These are phyloP conservation scores for Aspergillus sp. DNA, from an alignment of 2,329 filamentous ascomycete genomes.

Conservation along the genomic window DNA sequence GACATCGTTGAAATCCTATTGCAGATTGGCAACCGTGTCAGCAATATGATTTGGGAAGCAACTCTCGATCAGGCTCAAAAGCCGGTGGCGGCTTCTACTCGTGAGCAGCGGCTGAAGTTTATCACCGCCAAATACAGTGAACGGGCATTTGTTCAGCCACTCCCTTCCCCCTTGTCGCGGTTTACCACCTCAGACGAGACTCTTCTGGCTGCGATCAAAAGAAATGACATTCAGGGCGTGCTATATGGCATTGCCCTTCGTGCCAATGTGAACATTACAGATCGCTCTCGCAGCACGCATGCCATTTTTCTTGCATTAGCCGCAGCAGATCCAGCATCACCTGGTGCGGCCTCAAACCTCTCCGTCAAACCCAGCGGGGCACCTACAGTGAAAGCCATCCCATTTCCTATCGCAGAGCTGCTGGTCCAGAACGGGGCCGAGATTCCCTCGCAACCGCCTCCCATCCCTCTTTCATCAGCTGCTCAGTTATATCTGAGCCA, in stretches of 20 bases:
- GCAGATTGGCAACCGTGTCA: constrained; percentile 88
- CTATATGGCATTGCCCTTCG: constrained; percentile 84
- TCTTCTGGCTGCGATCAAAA: constrained; percentile 88
- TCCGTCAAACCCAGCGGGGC: constrained; percentile 34
- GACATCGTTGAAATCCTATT: constrained; percentile 95
- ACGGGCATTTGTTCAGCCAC: constrained; percentile 73
- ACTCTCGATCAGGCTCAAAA: constrained; percentile 74
- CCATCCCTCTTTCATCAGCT: constrained; percentile 78
- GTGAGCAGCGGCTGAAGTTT: constrained; percentile 89
- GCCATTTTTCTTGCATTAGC: constrained; percentile 88
- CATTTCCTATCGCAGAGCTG: constrained; percentile 88
- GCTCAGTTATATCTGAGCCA: constrained; percentile 85
- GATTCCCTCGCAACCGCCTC: constrained; percentile 72
- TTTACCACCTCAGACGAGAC: constrained; percentile 83
- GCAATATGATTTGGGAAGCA: constrained; percentile 96
- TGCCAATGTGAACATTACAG: constrained; percentile 82
- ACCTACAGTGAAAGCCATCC: constrained; percentile 51
- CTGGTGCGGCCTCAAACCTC: constrained; percentile 49
- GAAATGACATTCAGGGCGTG: constrained; percentile 91
- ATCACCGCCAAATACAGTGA: constrained; percentile 96
- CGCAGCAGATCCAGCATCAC: constrained; percentile 85
- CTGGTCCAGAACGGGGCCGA: constrained; percentile 92
- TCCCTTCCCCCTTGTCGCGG: constrained; percentile 70
- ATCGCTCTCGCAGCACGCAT: constrained; percentile 85
- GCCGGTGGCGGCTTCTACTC: constrained; percentile 72